Evolutionary conservation across 257 asterid genomes (phyloP), one percentile per base, ranked within the genome.

Genomic region (Plantago ovata): DNA sequence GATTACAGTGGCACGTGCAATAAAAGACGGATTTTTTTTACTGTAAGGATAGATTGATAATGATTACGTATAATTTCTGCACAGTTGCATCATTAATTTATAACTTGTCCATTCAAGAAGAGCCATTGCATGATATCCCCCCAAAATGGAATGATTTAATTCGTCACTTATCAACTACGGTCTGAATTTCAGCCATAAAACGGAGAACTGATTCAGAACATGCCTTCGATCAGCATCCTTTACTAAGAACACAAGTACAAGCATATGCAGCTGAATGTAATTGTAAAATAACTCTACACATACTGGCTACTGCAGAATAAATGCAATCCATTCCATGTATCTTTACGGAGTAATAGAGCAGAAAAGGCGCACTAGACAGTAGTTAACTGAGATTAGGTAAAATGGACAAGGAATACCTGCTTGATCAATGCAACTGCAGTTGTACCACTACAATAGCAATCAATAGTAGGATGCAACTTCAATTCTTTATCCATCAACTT

Each of bases 401-500:
- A 14, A 28, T 28, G 18, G 15, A 19, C 39, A 62, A 43, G 13
- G 52, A 53, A 62, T 60, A 92, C 98, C 98, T 81, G 91, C 61
- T 74, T 75, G 36, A 92, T 72, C 82, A 92, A 56, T 57, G 89
- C 75, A 65, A 92, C 96, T 3, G 94, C 89, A 58, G 98, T 92
- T 21, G 96, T 36, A 44, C 96, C 98, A 66, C 98, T 87, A 47
- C 98, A 92, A 52, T 81, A 92, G 80, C 96, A 85, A 73, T 87
- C 98, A 68, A 87, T 80, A 2, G 86, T 62, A 9, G 93, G 93
- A 66, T 85, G 94, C 80, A 84, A 65, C 78, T 83, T 92, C 44
- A 92, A 85, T 69, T 87, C 95, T 79, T 87, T 85, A 80, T 92
- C 98, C 98, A 92, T 92, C 45, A 78, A 72, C 76, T 75, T 78